phyloP scores from a whole-genome alignment of 176 grass and related monocot species.

The Juncus effusus region DNA sequence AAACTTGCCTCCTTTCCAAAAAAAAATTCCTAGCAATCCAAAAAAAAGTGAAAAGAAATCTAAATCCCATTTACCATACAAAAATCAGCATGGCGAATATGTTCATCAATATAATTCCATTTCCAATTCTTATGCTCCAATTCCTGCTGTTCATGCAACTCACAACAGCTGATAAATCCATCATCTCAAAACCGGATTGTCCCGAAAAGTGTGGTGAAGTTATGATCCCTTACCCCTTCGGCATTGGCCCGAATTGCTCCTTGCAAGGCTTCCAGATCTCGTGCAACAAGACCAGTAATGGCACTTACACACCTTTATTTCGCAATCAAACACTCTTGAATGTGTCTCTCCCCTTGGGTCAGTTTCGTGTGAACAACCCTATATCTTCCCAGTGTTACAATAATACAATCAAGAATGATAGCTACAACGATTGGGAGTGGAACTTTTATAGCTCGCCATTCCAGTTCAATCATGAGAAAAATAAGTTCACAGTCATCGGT shows the following conservation, averaged over 20 bases:
- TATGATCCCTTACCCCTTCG: slow-evolving; percentile 4
- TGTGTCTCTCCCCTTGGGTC: not conserved
- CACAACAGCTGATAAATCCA: not conserved
- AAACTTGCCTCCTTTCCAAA: too few species aligned
- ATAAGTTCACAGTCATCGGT: not conserved
- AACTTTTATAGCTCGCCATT: not conserved
- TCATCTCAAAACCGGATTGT: not conserved
- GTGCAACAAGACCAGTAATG: not conserved
- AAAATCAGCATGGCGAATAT: too few species aligned
- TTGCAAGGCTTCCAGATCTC: not conserved
- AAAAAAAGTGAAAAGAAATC: too few species aligned
- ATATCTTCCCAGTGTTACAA: not conserved
- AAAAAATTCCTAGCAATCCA: too few species aligned
- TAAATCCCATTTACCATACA: too few species aligned
- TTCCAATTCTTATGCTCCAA: too few species aligned
- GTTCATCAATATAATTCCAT: too few species aligned
- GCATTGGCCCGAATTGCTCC: not conserved
- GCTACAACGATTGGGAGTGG: not conserved
- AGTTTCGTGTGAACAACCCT: not conserved
- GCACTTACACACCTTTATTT: not conserved
- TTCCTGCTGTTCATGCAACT: too few species aligned
- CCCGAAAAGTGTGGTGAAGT: not conserved
- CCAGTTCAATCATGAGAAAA: not conserved
- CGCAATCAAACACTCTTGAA: not conserved
- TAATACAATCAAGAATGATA: not conserved